Evolutionary conservation across 768 basidiomycete genomes (phyloP).

Genomic region (Hygrophoropsis aurantiaca): DNA sequence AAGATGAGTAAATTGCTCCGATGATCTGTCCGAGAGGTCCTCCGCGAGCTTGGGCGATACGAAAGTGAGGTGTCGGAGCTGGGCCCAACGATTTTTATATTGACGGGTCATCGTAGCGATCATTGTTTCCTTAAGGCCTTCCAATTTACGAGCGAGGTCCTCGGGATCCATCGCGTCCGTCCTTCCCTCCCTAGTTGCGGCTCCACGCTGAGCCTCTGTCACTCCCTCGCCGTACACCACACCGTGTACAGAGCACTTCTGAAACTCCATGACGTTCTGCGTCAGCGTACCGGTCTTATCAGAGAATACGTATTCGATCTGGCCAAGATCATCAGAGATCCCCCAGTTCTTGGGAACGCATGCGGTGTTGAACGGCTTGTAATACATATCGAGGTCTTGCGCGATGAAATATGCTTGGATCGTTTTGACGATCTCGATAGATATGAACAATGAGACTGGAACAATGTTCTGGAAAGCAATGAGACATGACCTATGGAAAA

Average conservation of each 20-base stretch:
- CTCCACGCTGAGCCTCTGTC: conserved; percentile 93
- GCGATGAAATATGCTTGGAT: conserved; percentile 97
- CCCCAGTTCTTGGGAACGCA: conserved; percentile 99
- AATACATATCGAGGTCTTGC: conserved; percentile 97
- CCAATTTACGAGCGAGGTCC: conserved; percentile 69
- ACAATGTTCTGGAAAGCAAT: conserved; percentile 98
- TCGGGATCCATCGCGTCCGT: conserved; percentile 63
- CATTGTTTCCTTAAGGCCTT: conserved; percentile 73
- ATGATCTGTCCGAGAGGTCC: conserved; percentile 63
- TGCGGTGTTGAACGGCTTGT: conserved; percentile 77
- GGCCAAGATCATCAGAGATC: conserved; percentile 96
- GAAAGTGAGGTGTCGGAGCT: conserved; percentile 79
- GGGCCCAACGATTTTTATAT: conserved; percentile 89
- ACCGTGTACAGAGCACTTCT: conserved; percentile 88
- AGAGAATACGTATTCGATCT: conserved; percentile 94
- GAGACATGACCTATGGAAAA: conserved; percentile 69
- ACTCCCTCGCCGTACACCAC: conserved; percentile 89
- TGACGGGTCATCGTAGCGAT: conserved; percentile 65
- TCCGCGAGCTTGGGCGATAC: conserved; percentile 84
- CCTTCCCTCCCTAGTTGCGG: conserved; percentile 79
- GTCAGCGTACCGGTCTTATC: conserved; percentile 98
- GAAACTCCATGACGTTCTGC: conserved; percentile 98
- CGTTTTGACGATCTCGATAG: conserved; percentile 97
- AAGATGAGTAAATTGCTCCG: conserved; percentile 63
- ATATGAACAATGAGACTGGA: conserved; percentile 94